phyloP scores from a whole-genome alignment of 1,139 yeast species.

The Suhomyces bolitotheri region DNA sequence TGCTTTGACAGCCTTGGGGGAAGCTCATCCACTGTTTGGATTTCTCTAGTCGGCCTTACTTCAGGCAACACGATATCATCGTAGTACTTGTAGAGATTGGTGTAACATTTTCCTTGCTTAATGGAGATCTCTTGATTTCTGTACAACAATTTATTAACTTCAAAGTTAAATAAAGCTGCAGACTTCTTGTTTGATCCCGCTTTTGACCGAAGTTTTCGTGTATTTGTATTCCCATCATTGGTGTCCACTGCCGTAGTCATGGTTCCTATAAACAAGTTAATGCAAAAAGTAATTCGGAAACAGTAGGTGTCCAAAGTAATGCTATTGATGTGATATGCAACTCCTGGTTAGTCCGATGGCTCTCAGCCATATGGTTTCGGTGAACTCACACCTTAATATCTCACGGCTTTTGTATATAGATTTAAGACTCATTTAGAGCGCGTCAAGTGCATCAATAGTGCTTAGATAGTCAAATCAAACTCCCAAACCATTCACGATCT shows the following conservation, averaged over 20 bases:
- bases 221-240: slow-evolving; percentile 2
- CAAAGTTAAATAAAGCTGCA: slow-evolving; percentile 32
- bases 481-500: no score
- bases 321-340: no score
- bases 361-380: no score
- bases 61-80: slow-evolving; percentile 14
- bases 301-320: no score
- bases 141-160: slow-evolving; percentile 29
- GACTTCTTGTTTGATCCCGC: slow-evolving; percentile 14
- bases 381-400: no score
- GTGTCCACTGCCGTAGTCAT: neutral
- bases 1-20: slow-evolving; percentile 25
- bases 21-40: slow-evolving; percentile 11
- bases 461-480: no score
- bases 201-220: slow-evolving; percentile 26
- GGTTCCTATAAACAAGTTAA: neutral
- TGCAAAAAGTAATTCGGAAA: no score
- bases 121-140: slow-evolving; percentile 23
- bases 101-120: slow-evolving; percentile 9
- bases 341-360: no score
- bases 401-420: no score
- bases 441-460: no score
- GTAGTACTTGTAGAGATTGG: slow-evolving; percentile 14
- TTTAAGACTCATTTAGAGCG: no score
- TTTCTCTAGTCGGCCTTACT: slow-evolving; percentile 4